These are phyloP conservation scores for Angophora floribunda DNA, from an alignment of 345 rosid species.

Conservation along the genomic window DNA sequence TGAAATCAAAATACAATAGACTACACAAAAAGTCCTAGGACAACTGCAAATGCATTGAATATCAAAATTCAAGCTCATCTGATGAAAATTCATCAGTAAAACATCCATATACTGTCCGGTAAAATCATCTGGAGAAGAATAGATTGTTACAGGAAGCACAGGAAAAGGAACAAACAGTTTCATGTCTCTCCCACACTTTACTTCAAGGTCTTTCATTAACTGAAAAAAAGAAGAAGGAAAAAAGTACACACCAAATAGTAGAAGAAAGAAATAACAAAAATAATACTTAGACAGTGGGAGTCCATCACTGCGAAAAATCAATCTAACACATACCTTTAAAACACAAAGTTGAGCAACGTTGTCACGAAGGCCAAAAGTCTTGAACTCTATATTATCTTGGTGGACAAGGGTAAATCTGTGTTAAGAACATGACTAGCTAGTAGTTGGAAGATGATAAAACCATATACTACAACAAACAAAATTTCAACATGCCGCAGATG, in stretches of 20 bases:
- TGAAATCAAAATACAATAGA: background rate
- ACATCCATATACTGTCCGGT: background rate
- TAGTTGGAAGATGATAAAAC: background rate
- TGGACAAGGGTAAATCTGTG: conserved; percentile 73
- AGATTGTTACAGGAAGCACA: background rate
- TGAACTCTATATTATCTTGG: conserved; percentile 79
- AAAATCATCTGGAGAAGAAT: background rate
- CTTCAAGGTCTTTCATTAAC: background rate
- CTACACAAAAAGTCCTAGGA: background rate
- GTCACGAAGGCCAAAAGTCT: conserved; percentile 70
- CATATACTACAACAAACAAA: background rate
- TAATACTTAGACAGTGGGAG: background rate
- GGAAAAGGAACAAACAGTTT: background rate
- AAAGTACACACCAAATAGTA: background rate
- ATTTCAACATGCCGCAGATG: background rate
- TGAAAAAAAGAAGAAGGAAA: background rate
- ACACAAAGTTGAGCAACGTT: conserved; percentile 95
- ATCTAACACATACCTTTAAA: conserved; percentile 48
- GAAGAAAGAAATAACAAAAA: background rate
- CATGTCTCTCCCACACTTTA: background rate
- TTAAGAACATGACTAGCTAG: conserved; percentile 21
- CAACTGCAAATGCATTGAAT: background rate
- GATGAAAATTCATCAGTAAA: background rate
- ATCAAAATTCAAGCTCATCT: background rate
- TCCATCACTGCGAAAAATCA: background rate